These are phyloP conservation scores for Solanum aculeatissimum DNA, from an alignment of 305 asterid species.

Conservation along the genomic window DNA sequence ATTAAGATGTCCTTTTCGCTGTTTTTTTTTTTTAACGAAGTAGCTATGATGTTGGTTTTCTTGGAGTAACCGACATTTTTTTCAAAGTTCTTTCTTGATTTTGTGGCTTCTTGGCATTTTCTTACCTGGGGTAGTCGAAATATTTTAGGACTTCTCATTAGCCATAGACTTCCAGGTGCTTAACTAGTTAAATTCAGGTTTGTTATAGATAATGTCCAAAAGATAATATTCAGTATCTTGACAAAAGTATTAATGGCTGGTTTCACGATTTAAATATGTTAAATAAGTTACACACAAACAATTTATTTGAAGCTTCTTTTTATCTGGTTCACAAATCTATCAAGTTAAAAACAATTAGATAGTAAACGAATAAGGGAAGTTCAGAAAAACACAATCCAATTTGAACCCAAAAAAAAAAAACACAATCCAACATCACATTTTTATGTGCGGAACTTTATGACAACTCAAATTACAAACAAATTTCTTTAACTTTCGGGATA, in stretches of 20 bases:
- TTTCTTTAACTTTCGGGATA: not conserved
- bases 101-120: not conserved
- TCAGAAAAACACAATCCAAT: not conserved
- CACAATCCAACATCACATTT: not conserved
- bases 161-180: not conserved
- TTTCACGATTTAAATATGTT: not conserved
- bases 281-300: too few relatives aligned
- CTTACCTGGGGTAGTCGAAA: not conserved
- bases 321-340: too few relatives aligned
- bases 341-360: not conserved
- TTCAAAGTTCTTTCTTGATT: not conserved
- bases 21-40: too few relatives aligned
- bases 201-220: not conserved
- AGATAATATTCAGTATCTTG: not conserved
- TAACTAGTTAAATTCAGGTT: not conserved
- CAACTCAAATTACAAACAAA: not conserved
- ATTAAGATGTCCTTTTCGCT: not conserved
- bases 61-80: not conserved
- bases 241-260: not conserved
- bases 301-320: too few relatives aligned
- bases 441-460: not conserved
- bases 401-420: not conserved
- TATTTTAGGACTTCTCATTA: not conserved
- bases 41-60: not conserved
- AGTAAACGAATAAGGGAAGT: not conserved